phyloP scores from a whole-genome alignment of 208 protist species.

The Trypanosoma conorhini region DNA sequence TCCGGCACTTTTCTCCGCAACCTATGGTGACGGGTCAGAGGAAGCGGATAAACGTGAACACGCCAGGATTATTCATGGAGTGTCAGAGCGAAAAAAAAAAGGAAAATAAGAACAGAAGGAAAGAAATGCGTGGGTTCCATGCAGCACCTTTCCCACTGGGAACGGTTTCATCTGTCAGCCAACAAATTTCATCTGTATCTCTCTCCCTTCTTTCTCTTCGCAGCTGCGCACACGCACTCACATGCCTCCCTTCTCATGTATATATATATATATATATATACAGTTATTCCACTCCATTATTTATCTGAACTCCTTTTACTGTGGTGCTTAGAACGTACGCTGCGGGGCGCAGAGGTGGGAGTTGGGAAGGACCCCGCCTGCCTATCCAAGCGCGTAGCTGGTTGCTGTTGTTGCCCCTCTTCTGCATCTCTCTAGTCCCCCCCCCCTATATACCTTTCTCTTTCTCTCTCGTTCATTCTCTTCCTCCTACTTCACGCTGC shows the following conservation, averaged over 20 bases:
- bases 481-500: neutral
- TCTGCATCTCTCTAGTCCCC: neutral
- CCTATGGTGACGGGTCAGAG: neutral
- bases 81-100: neutral
- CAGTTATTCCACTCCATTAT: neutral
- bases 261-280: slow-evolving; percentile 10
- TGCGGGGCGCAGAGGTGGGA: neutral
- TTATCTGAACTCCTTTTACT: neutral
- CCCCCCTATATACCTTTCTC: neutral
- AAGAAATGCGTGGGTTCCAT: neutral
- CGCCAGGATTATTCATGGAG: neutral
- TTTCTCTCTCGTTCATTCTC: neutral
- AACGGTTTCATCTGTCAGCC: neutral
- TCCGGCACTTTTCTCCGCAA: neutral
- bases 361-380: too few relatives aligned
- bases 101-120: neutral
- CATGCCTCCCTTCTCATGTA: neutral
- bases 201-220: neutral
- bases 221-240: neutral
- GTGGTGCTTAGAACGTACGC: neutral
- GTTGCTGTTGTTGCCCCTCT: neutral
- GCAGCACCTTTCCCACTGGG: neutral
- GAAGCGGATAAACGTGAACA: neutral
- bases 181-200: neutral
- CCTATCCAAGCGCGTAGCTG: neutral